Base-by-base conservation (phyloP, 805 yeast genomes). In the Ogataea trehalophila region DNA sequence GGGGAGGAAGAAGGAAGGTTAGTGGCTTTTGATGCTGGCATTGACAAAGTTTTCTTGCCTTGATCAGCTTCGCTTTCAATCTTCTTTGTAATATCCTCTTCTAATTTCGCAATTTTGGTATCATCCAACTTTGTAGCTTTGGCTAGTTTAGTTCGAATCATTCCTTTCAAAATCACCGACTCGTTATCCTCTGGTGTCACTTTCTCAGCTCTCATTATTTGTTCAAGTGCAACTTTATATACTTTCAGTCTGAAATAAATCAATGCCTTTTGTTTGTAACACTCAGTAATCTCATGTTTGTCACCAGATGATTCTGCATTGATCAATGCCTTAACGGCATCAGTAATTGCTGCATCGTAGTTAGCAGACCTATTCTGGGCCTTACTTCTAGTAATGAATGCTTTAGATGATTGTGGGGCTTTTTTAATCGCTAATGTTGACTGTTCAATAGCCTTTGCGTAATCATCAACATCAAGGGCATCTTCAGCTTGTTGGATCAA, bases 231-330 rank as follows among this genome's bases (percentile, higher is more conserved):
- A 20, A 59, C 57, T 5, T 50, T 51, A 50, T 62, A 73, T 2
- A 72, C 61, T 55, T 77, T 79, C 46, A 66, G 62, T 37, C 70
- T 67, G 59, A 70, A 80, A 48, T 67, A 68, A n/a, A 68, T 64
- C 47, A 81, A 63, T 5, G 80, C 80, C 44, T 73, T 64, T 20
- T 80, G 67, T 55, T 75, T 79, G 55, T 75, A 69, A 33, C 79
- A 73, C 17, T 68, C 56, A 1, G 76, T 80, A 34, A 79, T 71
- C 22, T 74, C 74, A 3, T 62, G 62, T 43, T 79, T 60, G 47
- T 71, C 76, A 0, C 80, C 80, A 35, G 75, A 60, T 6, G 62
- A 64, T 37, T 69, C 66, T 1, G 85, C 83, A 31, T 75, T 54
- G 1, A 29, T 39, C 6, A 59, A 45, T 0, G 85, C 82, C 33